Base-by-base conservation (phyloP, 2,329 filamentous ascomycete species). In the Sporothrix luriei region DNA sequence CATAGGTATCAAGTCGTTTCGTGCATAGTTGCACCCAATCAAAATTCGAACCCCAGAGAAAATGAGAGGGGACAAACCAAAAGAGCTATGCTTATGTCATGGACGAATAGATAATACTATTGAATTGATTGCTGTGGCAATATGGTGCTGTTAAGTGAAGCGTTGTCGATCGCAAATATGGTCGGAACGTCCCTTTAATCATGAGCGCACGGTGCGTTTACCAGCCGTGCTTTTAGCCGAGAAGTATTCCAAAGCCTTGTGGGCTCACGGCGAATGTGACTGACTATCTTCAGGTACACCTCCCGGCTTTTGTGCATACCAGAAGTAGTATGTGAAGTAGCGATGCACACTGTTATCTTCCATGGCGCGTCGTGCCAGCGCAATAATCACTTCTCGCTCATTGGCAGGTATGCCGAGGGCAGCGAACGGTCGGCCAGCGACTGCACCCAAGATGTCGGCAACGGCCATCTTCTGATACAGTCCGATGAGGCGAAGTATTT, bases 351-450 rank as follows among this genome's bases (percentile, higher is more conserved):
- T 75, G 14, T 74, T 73, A 62, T 82, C 76, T 14, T 79, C 75
- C 7, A 84, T 75, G 7, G 77, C 78, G 57, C 74, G 67, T 29
- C 75, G 76, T n/a, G 77, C 80, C 10, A 73, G 74, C 3, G 72
- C 75, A 3, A 76, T 70, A 69, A 79, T 75, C 3, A 74, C 74
- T 52, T 76, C 71, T 11, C 77, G 74, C 69, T 79, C 76, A 4
- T 76, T 74, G 7, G 72, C 61, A 0, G 76, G 71, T 40, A 82
- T 74, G 1, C 77, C 79, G 5, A 82, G 71, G 0, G 78, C 78
- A 7, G 71, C 76, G 54, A 82, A 74, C 0, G 81, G 80, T 46
- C 80, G 80, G 85, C 85, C 54, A 1, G 79, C 77, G 48, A 82
- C 75, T 0, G 78, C 78, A 10, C 76, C 77, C 0, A 82, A 76